Evolutionary conservation across 1,139 yeast genomes (phyloP), one percentile per base, ranked within the genome.

Genomic region (Wickerhamiella infanticola): DNA sequence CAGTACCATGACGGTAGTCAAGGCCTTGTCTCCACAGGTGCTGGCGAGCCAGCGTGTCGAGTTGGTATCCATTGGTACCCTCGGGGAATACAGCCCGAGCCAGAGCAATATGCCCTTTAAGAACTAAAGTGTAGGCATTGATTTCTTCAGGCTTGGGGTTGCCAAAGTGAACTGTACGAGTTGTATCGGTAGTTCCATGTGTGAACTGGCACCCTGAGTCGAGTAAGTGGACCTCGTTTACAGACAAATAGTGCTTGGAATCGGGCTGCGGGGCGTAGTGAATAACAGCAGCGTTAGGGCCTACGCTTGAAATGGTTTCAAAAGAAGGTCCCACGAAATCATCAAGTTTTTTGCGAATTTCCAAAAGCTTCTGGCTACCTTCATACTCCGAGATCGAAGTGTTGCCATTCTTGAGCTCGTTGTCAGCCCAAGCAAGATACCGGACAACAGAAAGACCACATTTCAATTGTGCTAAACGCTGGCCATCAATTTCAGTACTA

Each of bases 141-240:
- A 70, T 70, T 61, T 90, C 86, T 47, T 80, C 85, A 4, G 63
- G 61, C 0, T 76, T 63, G 27, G 97, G 96, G n/a, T 35, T n/a
- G 3, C 79, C 77, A 59, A 83, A 81, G 62, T 90, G 97, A 40
- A 84, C 60, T 0, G 98, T 90, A 63, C 99, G 77, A 3, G 99
- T 90, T 13, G 90, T 83, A 63, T 90, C 98, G 1, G 98, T 90
- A 1, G 98, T 90, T 35, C 98, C 99, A 52, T 88, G 96, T 44
- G 79, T 66, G 59, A 81, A 93, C 60, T 93, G 99, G 2, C 94
- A 81, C 5, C 99, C 98, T 3, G 95, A 79, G 63, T 93, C 99
- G 58, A 85, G 77, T 50, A 93, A 69, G 60, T 88, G 90, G 27
- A 86, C 74, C 58, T 84, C 81, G 43, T 74, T 66, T 18, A 88